Evolutionary conservation across 2,329 filamentous ascomycete species (phyloP).

Genomic region (Cordyceps cateniannulata): DNA sequence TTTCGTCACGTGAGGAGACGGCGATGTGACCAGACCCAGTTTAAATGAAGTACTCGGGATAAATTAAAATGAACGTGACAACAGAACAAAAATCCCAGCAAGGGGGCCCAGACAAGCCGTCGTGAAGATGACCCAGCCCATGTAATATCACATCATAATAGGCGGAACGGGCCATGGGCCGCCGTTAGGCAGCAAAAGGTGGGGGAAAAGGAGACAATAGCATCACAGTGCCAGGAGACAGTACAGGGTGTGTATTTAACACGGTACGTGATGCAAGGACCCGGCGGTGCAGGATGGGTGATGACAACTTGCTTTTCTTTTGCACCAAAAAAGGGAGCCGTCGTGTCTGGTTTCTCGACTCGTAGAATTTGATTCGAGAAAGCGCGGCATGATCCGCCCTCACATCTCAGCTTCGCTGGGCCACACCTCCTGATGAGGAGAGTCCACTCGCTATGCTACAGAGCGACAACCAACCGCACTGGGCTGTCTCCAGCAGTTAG

Average conservation of each 20-base stretch:
- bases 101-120: neutral
- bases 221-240: neutral
- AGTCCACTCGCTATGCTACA: neutral
- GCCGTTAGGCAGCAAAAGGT: conserved; percentile 5
- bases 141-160: neutral
- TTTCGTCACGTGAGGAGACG: conserved; percentile 8
- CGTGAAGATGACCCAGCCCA: neutral
- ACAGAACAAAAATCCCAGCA: neutral
- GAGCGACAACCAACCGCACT: too few species aligned
- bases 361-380: neutral
- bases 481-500: too few species aligned
- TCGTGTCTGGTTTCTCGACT: neutral
- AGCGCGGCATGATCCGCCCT: neutral
- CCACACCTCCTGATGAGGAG: neutral
- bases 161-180: conserved; percentile 11
- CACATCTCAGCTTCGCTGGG: conserved; percentile 5
- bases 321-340: neutral
- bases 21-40: conserved; percentile 11
- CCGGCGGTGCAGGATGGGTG: neutral
- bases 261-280: neutral
- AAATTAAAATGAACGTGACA: neutral
- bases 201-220: neutral
- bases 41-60: neutral
- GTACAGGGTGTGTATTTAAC: neutral
- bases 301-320: neutral